Evolutionary conservation across 208 protist genomes (phyloP), one percentile per base, ranked within the genome.

Genomic region (Tritrichomonas foetus): DNA sequence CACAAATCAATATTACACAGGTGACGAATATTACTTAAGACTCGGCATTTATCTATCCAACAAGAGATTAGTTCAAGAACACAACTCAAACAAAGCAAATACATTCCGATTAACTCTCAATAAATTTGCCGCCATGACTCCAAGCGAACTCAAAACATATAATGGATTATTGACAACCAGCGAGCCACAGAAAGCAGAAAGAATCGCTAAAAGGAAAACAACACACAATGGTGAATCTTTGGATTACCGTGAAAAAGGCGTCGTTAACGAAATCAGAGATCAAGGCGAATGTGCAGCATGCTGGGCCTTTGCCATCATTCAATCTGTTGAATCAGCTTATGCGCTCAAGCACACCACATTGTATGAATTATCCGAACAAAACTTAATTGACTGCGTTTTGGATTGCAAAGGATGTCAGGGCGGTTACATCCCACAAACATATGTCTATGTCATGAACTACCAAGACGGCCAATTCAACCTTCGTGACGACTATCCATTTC

Each of bases 261-360:
- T 95, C 49, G 96, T 97, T 9, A 96, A 94, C 27, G 93, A 66
- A 47, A 89, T 95, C 5, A 96, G 96, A 84, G 93, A 97, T 93
- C 96, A 97, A 94, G 95, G 95, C 61, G 94, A 95, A 30, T 97
- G 96, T 94, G 96, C 96, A 39, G 95, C 94, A 11, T 96, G 96
- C 94, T 96, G 95, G 96, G 94, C 95, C 25, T 95, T 95, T 50
- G 49, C 53, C 36, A 3, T 30, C 94, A 96, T 72, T 95, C 93
- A 36, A 96, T 95, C 84, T 95, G 94, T 95, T 93, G 94, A n/a
- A 93, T 93, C 89, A 44, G 14, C 47, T 33, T 82, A 36, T 25
- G 74, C 74, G 3, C 3, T 50, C n/a, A n/a, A n/a, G n/a, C n/a
- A n/a, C n/a, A n/a, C 33, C n/a, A 36, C 47, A 41, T 41, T 82